A percentile compares a stretch with the other conserved stretches of the same genome.
Conservation (phyloP, 164 flowering plant genomes). For the Tinospora cordifolia region DNA sequence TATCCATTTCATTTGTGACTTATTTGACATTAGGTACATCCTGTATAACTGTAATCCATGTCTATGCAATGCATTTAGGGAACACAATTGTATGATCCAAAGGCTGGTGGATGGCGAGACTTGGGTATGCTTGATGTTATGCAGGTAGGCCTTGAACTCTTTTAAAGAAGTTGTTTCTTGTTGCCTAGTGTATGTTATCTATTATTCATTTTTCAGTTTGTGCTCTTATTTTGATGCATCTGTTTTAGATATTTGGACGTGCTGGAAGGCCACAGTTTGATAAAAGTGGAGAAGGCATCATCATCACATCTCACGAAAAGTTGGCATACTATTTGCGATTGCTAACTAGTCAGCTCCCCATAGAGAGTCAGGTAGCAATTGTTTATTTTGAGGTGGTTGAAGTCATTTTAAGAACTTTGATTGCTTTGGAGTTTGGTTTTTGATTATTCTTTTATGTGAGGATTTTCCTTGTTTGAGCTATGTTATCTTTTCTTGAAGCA, state of each 20-base stretch:
- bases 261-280: slow-evolving; percentile 99
- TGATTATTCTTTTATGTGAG: background rate
- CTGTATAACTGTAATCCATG: background rate
- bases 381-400: background rate
- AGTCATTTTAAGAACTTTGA: background rate
- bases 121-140: slow-evolving; percentile 99
- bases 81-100: slow-evolving; percentile 95
- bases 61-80: slow-evolving; percentile 48
- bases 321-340: slow-evolving; percentile 82
- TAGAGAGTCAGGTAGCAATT: slow-evolving; percentile 91
- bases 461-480: too few species aligned
- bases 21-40: background rate
- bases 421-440: background rate
- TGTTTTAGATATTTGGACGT: slow-evolving; percentile 85
- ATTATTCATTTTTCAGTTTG: background rate
- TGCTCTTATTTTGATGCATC: background rate
- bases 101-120: slow-evolving; percentile 99
- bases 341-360: slow-evolving; percentile 93
- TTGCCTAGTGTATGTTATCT: background rate
- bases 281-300: slow-evolving; percentile 98
- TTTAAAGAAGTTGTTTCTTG: background rate
- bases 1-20: background rate
- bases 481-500: too few species aligned
- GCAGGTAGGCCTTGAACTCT: slow-evolving; percentile 53
- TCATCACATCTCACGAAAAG: slow-evolving; percentile 91